phyloP scores from a whole-genome alignment of 1,284 basidiomycete species.

The Trichosporon faecale region DNA sequence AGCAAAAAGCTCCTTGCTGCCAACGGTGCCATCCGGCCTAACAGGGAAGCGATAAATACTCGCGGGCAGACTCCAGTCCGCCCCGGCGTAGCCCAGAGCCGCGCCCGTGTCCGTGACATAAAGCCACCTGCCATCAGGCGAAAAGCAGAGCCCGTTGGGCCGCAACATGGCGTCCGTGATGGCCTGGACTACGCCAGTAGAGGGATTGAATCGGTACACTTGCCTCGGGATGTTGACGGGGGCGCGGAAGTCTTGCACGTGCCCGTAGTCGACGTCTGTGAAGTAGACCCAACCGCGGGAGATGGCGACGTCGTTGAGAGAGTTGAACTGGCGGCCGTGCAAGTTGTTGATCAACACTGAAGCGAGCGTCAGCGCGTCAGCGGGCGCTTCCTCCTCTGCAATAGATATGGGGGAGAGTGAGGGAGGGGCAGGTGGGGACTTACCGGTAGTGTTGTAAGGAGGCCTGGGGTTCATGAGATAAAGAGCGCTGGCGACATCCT shows the following conservation, averaged over 20 bases:
- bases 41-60: slow-evolving; percentile 61
- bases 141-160: slow-evolving; percentile 58
- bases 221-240: slow-evolving; percentile 64
- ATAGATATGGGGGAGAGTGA: background rate
- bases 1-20: slow-evolving; percentile 68
- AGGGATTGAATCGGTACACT: slow-evolving; percentile 68
- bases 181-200: slow-evolving; percentile 62
- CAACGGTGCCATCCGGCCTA: slow-evolving; percentile 58
- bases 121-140: slow-evolving; percentile 62
- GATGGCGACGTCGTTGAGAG: slow-evolving; percentile 72
- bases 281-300: slow-evolving; percentile 55
- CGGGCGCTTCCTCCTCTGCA: background rate
- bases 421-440: slow-evolving; percentile 18
- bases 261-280: slow-evolving; percentile 58
- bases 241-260: slow-evolving; percentile 63
- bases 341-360: slow-evolving; percentile 64
- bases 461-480: slow-evolving; percentile 63
- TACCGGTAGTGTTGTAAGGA: slow-evolving; percentile 61
- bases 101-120: slow-evolving; percentile 55
- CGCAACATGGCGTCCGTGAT: slow-evolving; percentile 64
- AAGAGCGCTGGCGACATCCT: slow-evolving; percentile 60
- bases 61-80: slow-evolving; percentile 62
- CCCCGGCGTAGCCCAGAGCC: slow-evolving; percentile 56
- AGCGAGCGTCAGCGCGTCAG: background rate
- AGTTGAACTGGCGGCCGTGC: slow-evolving; percentile 75